Evolutionary conservation across 1,284 basidiomycete genomes (phyloP), one percentile per base, ranked within the genome.

Genomic region (Leccinum griseonigrum): DNA sequence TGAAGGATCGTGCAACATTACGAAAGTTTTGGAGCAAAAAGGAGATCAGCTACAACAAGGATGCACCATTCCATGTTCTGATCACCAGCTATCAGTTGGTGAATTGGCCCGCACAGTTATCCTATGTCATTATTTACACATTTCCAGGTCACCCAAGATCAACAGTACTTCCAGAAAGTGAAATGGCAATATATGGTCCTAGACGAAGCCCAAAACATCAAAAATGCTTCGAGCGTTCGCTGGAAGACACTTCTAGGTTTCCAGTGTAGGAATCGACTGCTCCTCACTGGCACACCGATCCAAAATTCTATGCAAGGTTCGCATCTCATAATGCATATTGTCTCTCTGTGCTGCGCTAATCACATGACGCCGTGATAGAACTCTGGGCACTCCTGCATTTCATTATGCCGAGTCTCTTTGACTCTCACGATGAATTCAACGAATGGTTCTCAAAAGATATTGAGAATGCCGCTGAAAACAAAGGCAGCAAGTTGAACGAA

Each of bases 371-470:
- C 46, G 62, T 34, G 63, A 51, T 69, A 97, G 97, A 99, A 77
- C 82, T 99, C n/a, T 99, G 97, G 97, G 97, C 97, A 2, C 81
- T 99, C 62, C 82, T 99, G 56, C 97, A 99, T 76, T 99, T 99
- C 79, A 99, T 99, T 80, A 99, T 99, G 97, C 97, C 97, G 1
- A 96, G 92, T 72, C 80, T 99, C 58, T 99, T 99, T 77, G 97
- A 99, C 76, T 98, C 96, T 38, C 97, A 99, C 73, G 96, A 99
- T 72, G 97, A 99, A 78, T 99, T 99, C 80, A 95, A 93, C 74
- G 97, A 99, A 76, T 99, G 97, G 97, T 99, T 99, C 79, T 98
- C 97, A 28, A 98, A 98, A 76, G 97, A 99, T 72, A 98, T 99
- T 62, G 97, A 99, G 80, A 96, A 92, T 73, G 93, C 93, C 18